Base-by-base conservation (phyloP, 371 early-diverging fungal genomes). In the Actinomortierella ambigua region DNA sequence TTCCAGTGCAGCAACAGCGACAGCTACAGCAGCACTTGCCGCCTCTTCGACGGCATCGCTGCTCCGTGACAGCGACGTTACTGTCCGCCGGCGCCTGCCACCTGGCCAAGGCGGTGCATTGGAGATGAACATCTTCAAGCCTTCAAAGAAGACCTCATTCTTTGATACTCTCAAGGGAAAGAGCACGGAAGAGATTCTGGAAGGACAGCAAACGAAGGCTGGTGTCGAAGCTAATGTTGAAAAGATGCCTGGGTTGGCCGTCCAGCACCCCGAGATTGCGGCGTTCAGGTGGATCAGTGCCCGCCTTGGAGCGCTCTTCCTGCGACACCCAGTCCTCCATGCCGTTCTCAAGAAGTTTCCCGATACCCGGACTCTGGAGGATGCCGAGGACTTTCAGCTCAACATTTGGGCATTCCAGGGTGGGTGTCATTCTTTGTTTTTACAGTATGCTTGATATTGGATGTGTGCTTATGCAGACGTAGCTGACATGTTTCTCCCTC, bases 361-460 rank as follows among this genome's bases (percentile, higher is more conserved):
- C 0, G 65, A 67, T 14, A 50, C 77, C 23, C 76, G 63, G 27
- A 55, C 77, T 13, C 79, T 81, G 15, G 23, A 50, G 14, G 61
- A 81, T 3, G 82, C 81, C 39, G 76, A 69, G 18, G 79, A 82
- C 46, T 76, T 75, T 47, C 81, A 79, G 39, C 55, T 82, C 39
- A 55, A 75, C 3, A 46, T 86, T 18, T 84, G 77, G 69, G 78
- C 85, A 1, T 68, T 81, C 47, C 82, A 84, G 67, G 67, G 84
- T 83, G 78, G 61, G 73, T 13, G n/a, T 4, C 9, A 2, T 17
- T 20, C 15, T 20, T 24, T 3, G 1, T 23, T 23, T 53, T 17
- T 26, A 18, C 26, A 5, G 18, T 18, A 41, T 47, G 22, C 20
- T 6, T 26, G 17, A 23, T 5, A 26, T 22, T 46, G n/a, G n/a